Evolutionary conservation across 2,329 filamentous ascomycete species (phyloP), one percentile per base, ranked within the genome.

Genomic region (Talaromyces sp.): DNA sequence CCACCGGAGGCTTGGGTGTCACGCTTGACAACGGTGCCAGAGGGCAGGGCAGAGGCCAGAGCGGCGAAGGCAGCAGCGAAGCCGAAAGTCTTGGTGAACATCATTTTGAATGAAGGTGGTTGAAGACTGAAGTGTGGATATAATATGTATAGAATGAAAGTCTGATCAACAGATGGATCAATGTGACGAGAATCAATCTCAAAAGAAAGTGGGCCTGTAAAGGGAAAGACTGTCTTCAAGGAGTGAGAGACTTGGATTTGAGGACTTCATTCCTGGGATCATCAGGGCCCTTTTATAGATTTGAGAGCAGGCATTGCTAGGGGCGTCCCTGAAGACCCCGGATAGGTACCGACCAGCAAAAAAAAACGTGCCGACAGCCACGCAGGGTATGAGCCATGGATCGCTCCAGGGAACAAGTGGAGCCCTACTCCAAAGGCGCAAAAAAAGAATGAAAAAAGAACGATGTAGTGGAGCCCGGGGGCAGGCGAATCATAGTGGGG

Each of bases 11-110:
- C 48, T 33, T 54, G 61, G 36, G 55, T 58, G 45, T 54, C 61
- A 39, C 64, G 66, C 39, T 59, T 60, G 42, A 60, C 58, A 60
- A 68, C 55, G 52, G 60, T 58, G 52, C 56, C 58, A 44, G 61
- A 60, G 40, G 70, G 67, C 22, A 72, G 55, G 33, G 69, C 65
- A 47, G 69, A 58, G 43, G 64, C 60, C 49, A 72, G 56, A 54
- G 67, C 59, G 50, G 69, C 65, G 48, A 70, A 62, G 57, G 61
- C 63, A 57, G 67, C 60, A 45, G 70, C 64, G 39, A 71, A 33
- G 58, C 67, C 56, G 61, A 71, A 51, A 56, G 64, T 58, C 63
- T 73, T 72, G 62, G 63, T 62, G 70, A 73, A 70, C 67, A 74
- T 71, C 62, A 70, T 71, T 49, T 60, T 69, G 64, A 51, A 45